phyloP scores from a whole-genome alignment of 2,329 filamentous ascomycete species.

The Escovopsis weberi region DNA sequence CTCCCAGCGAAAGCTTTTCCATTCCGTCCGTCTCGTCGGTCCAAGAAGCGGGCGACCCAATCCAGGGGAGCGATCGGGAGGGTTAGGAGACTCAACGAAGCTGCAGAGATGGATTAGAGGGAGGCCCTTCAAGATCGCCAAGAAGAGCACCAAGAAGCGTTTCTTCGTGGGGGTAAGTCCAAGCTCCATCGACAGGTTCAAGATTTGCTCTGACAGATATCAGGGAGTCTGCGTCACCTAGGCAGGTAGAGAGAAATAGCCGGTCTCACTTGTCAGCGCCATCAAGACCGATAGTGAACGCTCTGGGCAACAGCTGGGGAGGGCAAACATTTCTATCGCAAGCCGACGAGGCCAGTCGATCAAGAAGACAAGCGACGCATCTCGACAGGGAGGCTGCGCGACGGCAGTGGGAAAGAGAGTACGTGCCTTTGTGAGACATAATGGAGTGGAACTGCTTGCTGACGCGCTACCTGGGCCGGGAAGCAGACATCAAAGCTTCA shows the following conservation, averaged over 20 bases:
- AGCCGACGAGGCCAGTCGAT: not conserved
- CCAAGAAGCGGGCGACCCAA: not conserved
- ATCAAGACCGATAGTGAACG: too few species aligned
- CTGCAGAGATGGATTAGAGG: too few species aligned
- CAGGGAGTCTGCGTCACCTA: too few species aligned
- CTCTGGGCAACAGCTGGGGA: too few species aligned
- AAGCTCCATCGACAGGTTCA: too few species aligned
- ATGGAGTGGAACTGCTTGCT: not conserved
- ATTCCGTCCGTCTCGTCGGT: conserved; percentile 11
- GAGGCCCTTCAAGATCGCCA: too few species aligned
- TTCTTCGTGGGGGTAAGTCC: too few species aligned
- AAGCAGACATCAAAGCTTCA: not conserved
- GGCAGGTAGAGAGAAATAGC: too few species aligned
- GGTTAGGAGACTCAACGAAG: too few species aligned
- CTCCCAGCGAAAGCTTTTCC: conserved; percentile 3
- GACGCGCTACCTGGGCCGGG: not conserved
- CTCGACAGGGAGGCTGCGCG: not conserved
- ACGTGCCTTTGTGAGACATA: not conserved
- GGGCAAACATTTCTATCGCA: not conserved
- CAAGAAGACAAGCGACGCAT: not conserved
- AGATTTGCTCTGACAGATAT: too few species aligned
- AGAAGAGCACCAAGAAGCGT: too few species aligned
- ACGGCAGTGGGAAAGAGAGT: not conserved
- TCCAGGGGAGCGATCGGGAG: not conserved
- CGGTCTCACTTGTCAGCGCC: too few species aligned